Percentiles rank a stretch among this genome's conserved stretches.
These are phyloP conservation scores for Endotrypanum monterogeii DNA, from an alignment of 208 protist genomes.

Conservation along the genomic window DNA sequence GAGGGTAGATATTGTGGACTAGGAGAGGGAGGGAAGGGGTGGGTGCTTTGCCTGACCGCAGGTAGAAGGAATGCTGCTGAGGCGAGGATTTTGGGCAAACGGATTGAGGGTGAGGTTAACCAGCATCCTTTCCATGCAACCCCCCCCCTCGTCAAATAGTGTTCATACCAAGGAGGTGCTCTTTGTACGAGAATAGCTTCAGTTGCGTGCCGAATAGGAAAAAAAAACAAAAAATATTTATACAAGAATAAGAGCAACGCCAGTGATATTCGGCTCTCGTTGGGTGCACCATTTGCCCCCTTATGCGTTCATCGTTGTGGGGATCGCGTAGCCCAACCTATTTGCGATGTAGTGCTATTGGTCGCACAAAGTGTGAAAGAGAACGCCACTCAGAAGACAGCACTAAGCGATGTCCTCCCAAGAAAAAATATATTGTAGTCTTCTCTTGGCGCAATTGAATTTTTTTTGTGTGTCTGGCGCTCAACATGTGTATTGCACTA, in stretches of 20 bases:
- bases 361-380: not conserved
- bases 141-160: not conserved
- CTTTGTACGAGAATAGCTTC: not conserved
- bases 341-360: not conserved
- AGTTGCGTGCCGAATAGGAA: not conserved
- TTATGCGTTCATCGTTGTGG: not conserved
- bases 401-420: too few species aligned
- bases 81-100: not conserved
- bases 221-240: not conserved
- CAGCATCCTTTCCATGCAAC: not conserved
- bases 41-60: not conserved
- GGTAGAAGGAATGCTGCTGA: not conserved
- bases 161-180: not conserved
- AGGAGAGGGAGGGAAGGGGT: not conserved
- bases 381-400: not conserved
- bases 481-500: not conserved
- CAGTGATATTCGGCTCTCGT: not conserved
- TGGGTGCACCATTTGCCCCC: not conserved
- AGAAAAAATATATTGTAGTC: not conserved
- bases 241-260: not conserved
- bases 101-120: not conserved
- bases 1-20: not conserved
- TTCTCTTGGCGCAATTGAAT: too few species aligned
- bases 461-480: too few species aligned
- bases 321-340: not conserved